These are phyloP conservation scores for Geranium brycei DNA, from an alignment of 345 rosid genomes.

Conservation along the genomic window DNA sequence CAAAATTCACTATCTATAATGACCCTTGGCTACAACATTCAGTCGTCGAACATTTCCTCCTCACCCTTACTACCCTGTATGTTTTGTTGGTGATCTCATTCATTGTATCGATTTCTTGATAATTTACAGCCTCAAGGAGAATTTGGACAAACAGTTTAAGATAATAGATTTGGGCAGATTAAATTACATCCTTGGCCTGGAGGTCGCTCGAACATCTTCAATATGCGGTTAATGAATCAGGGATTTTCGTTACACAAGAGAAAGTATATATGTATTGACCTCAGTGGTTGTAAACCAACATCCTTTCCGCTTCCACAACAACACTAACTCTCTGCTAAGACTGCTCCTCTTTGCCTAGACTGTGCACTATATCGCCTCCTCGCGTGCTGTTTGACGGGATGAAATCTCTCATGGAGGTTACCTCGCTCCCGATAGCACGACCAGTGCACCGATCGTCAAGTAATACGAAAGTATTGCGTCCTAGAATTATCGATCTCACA, in stretches of 20 bases:
- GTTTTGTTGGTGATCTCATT: not conserved
- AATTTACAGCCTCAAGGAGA: not conserved
- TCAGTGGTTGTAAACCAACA: not conserved
- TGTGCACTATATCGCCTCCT: not conserved
- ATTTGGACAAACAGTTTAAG: not conserved
- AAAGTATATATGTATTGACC: not conserved
- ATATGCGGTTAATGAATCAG: no score
- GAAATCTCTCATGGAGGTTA: no score
- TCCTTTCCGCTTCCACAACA: not conserved
- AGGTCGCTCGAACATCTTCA: not conserved
- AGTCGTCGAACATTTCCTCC: not conserved
- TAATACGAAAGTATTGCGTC: no score
- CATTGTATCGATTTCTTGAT: slow-evolving; percentile 8
- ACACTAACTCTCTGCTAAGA: no score
- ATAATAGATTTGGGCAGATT: slow-evolving; percentile 5
- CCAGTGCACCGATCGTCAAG: no score
- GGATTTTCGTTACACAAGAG: not conserved
- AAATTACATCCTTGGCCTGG: slow-evolving; percentile 7
- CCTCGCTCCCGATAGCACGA: no score
- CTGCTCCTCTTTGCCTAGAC: not conserved
- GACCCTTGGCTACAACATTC: no score
- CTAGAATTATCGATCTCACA: no score
- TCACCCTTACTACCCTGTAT: not conserved
- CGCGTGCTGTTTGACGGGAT: slow-evolving; percentile 7
- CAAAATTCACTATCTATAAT: no score